Evolutionary conservation across 2,329 filamentous ascomycete species (phyloP), one percentile per base, ranked within the genome.

Genomic region (Ophiostoma ips): DNA sequence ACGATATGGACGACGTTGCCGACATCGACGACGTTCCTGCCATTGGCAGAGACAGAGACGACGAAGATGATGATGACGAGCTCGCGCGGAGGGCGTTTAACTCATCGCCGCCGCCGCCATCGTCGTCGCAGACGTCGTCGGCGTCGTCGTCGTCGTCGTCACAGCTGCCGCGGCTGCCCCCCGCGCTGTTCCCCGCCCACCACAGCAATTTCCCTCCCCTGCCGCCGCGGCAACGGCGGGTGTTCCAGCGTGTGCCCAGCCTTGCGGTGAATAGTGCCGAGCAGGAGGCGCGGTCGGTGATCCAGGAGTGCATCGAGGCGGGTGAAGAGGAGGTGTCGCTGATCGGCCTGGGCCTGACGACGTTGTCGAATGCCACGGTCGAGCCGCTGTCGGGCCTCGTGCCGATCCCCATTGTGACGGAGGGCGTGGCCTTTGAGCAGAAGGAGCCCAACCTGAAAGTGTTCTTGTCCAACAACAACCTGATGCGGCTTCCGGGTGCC

Each of bases 111-210:
- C 50, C 75, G 80, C 56, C 28, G 71, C 70, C 10, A 57, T 87
- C 6, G 71, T 84, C 65, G 76, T 73, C 50, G 5, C 34, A 70
- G 77, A 50, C 75, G 80, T 55, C 28, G 71, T 70, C 9, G 57
- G 87, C 6, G 71, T 84, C 65, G 76, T 73, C 4, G 82, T 79
- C 56, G 80, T 84, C 53, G 64, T 60, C 40, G 68, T 75, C 41
- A 64, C 69, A n/a, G 71, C 77, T 52, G 64, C 67, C 28, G 67
- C 71, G 36, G 67, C 70, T 51, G 3, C 50, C 49, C 8, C 33
- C 33, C 35, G 44, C 41, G 16, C 30, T 50, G 15, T 30, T 31
- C 8, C 49, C 49, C 2, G 61, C 21, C 51, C 61, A 62, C 51
- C 61, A 62, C 51, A 56, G 66, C 33, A 66, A 60, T 49, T 57